Percentiles rank a stretch among this genome's conserved stretches.
Evolutionary conservation across 495 filamentous ascomycete species (phyloP).

Genomic region (Aspergillus funiculosus): DNA sequence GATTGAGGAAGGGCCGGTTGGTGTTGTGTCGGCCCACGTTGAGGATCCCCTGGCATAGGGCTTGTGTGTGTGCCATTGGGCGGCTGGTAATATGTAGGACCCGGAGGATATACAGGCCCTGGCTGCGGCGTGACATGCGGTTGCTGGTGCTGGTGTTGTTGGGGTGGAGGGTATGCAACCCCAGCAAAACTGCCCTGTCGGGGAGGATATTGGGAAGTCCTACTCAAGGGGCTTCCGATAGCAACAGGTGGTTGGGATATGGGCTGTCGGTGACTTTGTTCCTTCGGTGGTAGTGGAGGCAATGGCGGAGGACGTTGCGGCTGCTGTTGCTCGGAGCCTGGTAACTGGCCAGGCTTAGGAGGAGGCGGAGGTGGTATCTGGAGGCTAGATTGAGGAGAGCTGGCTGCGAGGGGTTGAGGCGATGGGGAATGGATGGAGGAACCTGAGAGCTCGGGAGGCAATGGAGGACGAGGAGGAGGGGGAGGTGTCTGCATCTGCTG

Average conservation of each 20-base stretch:
- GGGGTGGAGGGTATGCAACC: not conserved
- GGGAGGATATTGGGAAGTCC: conserved; percentile 17
- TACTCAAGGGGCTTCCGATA: conserved; percentile 8
- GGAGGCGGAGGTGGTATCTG: conserved; percentile 36
- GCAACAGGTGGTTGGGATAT: conserved; percentile 9
- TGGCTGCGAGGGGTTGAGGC: not conserved
- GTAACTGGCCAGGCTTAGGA: conserved; percentile 27
- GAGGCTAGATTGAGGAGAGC: conserved; percentile 7
- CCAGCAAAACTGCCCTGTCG: conserved; percentile 3
- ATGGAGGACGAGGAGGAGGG: conserved; percentile 65
- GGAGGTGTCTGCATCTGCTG: conserved; percentile 46
- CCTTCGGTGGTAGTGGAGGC: conserved; percentile 41
- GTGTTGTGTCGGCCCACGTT: conserved; percentile 17
- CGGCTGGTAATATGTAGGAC: conserved; percentile 16
- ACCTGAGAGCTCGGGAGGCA: conserved; percentile 56
- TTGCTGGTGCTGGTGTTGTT: conserved; percentile 9
- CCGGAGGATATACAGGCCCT: conserved; percentile 12
- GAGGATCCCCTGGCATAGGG: conserved; percentile 9
- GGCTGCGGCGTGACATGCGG: conserved; percentile 15
- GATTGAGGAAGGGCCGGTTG: conserved; percentile 17
- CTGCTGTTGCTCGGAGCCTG: conserved; percentile 14
- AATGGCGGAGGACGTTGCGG: conserved; percentile 32
- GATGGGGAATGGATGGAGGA: conserved; percentile 13
- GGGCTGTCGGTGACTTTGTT: conserved; percentile 20
- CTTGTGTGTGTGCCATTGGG: conserved; percentile 6